phyloP scores from a whole-genome alignment of 1,284 basidiomycete genomes.

The Grifola frondosa region DNA sequence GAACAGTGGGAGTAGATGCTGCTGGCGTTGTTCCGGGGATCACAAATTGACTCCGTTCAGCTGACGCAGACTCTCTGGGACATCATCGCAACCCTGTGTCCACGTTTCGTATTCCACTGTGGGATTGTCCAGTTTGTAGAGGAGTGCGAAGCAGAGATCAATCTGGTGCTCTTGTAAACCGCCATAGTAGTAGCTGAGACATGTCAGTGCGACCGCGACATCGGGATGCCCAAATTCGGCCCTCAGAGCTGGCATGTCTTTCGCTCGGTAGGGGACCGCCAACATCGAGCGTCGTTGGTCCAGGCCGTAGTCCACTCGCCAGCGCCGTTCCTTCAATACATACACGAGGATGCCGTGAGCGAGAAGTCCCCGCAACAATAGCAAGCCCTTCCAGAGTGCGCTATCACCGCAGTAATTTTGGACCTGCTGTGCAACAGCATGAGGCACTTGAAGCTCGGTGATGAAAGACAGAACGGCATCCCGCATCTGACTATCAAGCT shows the following conservation, averaged over 20 bases:
- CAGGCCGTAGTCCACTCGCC: conserved; percentile 58
- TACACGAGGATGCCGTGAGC: conserved; percentile 45
- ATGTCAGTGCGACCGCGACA: conserved; percentile 47
- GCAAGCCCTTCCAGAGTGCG: conserved; percentile 34
- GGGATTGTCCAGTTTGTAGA: conserved; percentile 47
- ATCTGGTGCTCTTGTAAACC: conserved; percentile 46
- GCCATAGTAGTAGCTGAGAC: conserved; percentile 51
- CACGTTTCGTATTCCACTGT: conserved; percentile 43
- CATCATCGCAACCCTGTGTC: conserved; percentile 25
- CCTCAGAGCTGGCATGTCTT: conserved; percentile 47
- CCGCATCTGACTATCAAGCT: too few relatives aligned
- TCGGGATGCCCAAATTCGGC: conserved; percentile 61
- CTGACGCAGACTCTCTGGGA: too few relatives aligned
- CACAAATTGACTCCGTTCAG: conserved; percentile 42
- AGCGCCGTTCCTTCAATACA: conserved; percentile 43
- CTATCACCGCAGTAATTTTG: conserved; percentile 11
- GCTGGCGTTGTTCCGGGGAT: conserved; percentile 37
- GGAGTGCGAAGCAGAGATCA: conserved; percentile 36
- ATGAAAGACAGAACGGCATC: too few relatives aligned
- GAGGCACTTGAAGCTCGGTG: too few relatives aligned
- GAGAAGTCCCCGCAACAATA: conserved; percentile 40
- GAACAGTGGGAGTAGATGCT: conserved; percentile 35
- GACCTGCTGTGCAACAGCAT: too few relatives aligned
- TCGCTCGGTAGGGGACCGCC: conserved; percentile 55
- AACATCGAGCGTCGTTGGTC: conserved; percentile 43